phyloP scores from a whole-genome alignment of 306 rosid genomes.

The Castanospermum australe region DNA sequence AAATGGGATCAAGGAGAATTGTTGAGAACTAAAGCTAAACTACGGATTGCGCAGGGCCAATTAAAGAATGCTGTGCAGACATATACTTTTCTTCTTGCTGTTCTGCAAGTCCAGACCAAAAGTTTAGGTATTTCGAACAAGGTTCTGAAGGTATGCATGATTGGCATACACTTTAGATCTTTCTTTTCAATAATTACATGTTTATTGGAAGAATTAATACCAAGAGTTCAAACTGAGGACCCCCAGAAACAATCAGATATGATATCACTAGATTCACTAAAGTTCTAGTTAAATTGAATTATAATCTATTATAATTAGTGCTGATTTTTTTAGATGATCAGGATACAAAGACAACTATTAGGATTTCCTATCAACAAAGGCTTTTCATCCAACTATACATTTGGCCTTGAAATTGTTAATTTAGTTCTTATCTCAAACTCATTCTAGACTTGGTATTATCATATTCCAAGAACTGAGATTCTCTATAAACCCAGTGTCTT shows the following conservation, averaged over 20 bases:
- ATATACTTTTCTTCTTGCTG: conserved; percentile 74
- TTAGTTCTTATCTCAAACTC: background rate
- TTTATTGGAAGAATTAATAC: background rate
- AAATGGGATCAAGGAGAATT: conserved; percentile 91
- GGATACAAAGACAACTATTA: background rate
- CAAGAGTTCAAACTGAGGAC: background rate
- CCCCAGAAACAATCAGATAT: background rate
- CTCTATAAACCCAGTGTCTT: background rate
- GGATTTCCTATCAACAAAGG: background rate
- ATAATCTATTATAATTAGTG: background rate
- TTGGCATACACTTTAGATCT: background rate
- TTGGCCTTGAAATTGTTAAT: background rate
- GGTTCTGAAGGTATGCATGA: conserved; percentile 54
- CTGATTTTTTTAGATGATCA: background rate
- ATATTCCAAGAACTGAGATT: background rate
- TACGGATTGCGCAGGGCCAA: conserved; percentile 76
- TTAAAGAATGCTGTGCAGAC: conserved; percentile 68
- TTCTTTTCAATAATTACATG: background rate
- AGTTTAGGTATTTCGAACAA: conserved; percentile 50
- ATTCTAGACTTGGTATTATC: background rate
- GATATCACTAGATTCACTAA: background rate
- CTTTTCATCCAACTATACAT: background rate
- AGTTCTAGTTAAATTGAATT: background rate
- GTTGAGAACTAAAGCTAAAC: conserved; percentile 80
- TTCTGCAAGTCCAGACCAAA: conserved; percentile 77